Percentiles rank a stretch among this genome's conserved stretches.
These are phyloP conservation scores for Backusella psychrophila DNA, from an alignment of 192 early-diverging fungal species.

Conservation along the genomic window DNA sequence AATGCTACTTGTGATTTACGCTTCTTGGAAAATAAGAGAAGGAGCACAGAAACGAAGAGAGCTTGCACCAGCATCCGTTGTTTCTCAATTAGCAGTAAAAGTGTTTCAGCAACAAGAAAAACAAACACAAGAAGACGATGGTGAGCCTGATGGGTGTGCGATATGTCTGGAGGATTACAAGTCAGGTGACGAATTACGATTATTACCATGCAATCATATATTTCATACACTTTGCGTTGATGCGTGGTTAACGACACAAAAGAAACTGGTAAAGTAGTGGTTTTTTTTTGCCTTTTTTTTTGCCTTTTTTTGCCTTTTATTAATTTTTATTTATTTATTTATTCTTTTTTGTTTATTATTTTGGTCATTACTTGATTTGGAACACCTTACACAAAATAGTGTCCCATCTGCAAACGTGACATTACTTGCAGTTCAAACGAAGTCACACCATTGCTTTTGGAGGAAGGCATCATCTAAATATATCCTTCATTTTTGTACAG, in stretches of 20 bases:
- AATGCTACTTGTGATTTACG: slow-evolving; percentile 71
- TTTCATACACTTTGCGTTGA: slow-evolving; percentile 92
- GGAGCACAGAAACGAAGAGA: slow-evolving; percentile 67
- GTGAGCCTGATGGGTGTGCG: slow-evolving; percentile 78
- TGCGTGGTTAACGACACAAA: slow-evolving; percentile 84
- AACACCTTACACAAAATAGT: slow-evolving; percentile 8
- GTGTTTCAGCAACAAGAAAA: slow-evolving; percentile 61
- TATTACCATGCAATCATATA: slow-evolving; percentile 86
- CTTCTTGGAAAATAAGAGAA: slow-evolving; percentile 65
- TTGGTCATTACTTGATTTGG: neutral
- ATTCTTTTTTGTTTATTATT: neutral
- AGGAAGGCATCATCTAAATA: neutral
- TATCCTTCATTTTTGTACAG: neutral
- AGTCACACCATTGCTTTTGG: slow-evolving; percentile 21
- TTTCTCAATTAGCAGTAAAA: slow-evolving; percentile 68
- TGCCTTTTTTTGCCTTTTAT: neutral
- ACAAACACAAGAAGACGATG: slow-evolving; percentile 44
- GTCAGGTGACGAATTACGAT: slow-evolving; percentile 78
- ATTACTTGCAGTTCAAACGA: slow-evolving; percentile 20
- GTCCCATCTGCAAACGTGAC: slow-evolving; percentile 32
- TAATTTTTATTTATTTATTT: neutral
- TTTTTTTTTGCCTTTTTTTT: neutral
- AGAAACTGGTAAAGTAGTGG: slow-evolving; percentile 71
- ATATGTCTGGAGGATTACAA: slow-evolving; percentile 94
- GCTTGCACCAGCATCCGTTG: slow-evolving; percentile 68